Evolutionary conservation across 768 basidiomycete species (phyloP).

Genomic region (Mycena maculata): DNA sequence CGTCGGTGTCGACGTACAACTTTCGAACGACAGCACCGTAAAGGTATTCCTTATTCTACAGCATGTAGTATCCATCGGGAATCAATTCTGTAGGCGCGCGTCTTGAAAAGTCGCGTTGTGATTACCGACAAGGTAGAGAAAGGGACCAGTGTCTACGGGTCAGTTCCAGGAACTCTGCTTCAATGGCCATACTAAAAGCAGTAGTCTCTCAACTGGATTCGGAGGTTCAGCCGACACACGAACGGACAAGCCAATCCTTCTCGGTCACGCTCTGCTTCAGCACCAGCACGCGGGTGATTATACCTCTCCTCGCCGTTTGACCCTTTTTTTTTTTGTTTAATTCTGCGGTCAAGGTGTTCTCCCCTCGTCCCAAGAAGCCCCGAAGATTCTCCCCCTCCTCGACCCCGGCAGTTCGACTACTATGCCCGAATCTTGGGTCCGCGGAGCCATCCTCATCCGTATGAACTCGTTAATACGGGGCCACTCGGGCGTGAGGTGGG

Average conservation of each 20-base stretch:
- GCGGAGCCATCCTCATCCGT: conserved; percentile 81
- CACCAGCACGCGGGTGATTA: conserved; percentile 72
- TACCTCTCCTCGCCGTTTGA: background rate
- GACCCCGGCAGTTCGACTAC: conserved; percentile 73
- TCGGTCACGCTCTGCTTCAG: conserved; percentile 77
- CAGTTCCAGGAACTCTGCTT: conserved; percentile 86
- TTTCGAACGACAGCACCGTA: conserved; percentile 24
- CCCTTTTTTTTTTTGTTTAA: background rate
- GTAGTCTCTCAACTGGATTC: conserved; percentile 23
- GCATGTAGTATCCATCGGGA: background rate
- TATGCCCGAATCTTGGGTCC: conserved; percentile 92
- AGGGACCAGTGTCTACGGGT: conserved; percentile 81
- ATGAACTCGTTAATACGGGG: conserved; percentile 87
- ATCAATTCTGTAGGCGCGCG: conserved; percentile 50
- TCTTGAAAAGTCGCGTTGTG: conserved; percentile 72
- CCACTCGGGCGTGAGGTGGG: conserved; percentile 76
- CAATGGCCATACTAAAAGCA: too few relatives aligned
- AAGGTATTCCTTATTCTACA: conserved; percentile 13
- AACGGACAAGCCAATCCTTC: conserved; percentile 69
- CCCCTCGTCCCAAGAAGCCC: conserved; percentile 61
- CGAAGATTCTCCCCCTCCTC: conserved; percentile 68
- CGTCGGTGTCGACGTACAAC: conserved; percentile 56
- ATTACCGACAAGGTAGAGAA: conserved; percentile 75
- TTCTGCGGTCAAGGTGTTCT: conserved; percentile 54
- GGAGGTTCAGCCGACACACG: conserved; percentile 72